Conservation (phyloP, 2,329 filamentous ascomycete species). For the Diplodia scrobiculata region DNA sequence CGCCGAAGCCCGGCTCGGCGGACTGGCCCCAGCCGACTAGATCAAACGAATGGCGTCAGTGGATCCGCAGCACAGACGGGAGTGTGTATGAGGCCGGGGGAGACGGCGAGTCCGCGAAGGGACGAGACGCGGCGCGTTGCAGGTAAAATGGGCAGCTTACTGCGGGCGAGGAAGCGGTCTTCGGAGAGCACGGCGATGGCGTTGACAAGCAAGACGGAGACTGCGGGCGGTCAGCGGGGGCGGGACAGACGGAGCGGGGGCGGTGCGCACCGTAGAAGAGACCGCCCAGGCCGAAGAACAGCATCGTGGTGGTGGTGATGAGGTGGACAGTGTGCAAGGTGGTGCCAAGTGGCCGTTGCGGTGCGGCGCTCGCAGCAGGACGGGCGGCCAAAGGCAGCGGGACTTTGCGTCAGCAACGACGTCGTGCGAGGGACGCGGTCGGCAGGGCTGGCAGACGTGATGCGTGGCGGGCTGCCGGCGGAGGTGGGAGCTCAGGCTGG, state of each 20-base stretch:
- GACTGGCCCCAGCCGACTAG: constrained; percentile 76
- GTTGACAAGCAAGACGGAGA: constrained; percentile 86
- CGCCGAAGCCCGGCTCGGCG: constrained; percentile 76
- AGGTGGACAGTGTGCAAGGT: background rate
- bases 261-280: constrained; percentile 67
- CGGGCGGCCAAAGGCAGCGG: constrained; percentile 3
- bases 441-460: background rate
- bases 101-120: background rate
- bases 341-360: constrained; percentile 8
- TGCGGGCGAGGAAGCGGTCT: constrained; percentile 87
- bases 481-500: background rate
- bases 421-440: no score
- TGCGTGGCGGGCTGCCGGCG: background rate
- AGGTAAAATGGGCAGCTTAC: constrained; percentile 48
- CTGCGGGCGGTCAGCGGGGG: constrained; percentile 48
- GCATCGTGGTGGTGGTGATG: constrained; percentile 52
- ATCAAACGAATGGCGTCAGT: constrained; percentile 6
- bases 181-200: constrained; percentile 91
- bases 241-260: constrained; percentile 34
- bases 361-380: background rate
- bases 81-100: background rate
- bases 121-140: constrained; percentile 16
- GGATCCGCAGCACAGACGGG: constrained; percentile 1
- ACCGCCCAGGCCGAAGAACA: constrained; percentile 69
- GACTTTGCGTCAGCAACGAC: background rate